These are phyloP conservation scores for Pichia sp. DNA, from an alignment of 1,139 yeast species.

Conservation along the genomic window DNA sequence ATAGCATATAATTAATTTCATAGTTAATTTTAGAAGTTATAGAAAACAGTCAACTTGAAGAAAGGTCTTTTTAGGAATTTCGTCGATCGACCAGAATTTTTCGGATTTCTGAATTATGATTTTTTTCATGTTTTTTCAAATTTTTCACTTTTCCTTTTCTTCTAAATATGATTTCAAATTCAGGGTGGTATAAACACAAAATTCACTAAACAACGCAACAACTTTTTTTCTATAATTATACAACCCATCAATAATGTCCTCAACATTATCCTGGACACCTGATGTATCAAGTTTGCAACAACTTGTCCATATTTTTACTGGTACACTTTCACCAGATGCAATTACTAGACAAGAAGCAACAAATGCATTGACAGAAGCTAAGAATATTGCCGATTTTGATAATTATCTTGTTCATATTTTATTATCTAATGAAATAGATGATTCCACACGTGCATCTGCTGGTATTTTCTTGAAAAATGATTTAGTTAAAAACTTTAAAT, in stretches of 20 bases:
- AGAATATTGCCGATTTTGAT: conserved; percentile 64
- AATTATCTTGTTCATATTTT: conserved; percentile 71
- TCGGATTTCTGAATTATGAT: no score
- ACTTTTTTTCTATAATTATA: background rate
- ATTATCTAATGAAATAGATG: conserved; percentile 39
- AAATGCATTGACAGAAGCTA: conserved; percentile 63
- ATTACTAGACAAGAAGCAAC: conserved; percentile 53
- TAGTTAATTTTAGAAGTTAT: no score
- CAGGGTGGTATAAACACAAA: no score
- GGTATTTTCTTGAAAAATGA: conserved; percentile 80
- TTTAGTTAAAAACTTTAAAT: conserved; percentile 32
- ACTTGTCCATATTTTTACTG: conserved; percentile 54
- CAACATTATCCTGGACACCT: conserved; percentile 47
- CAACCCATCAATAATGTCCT: background rate
- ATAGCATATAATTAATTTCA: no score
- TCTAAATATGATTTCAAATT: background rate
- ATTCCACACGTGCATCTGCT: conserved; percentile 76
- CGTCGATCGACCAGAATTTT: background rate
- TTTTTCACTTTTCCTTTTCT: background rate
- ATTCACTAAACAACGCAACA: background rate
- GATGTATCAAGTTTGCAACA: conserved; percentile 56
- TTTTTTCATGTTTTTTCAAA: background rate
- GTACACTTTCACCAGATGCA: conserved; percentile 56
- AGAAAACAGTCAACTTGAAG: no score
- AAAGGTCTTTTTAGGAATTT: background rate